Evolutionary conservation across 805 yeast species (phyloP), one percentile per base, ranked within the genome.

Genomic region (Saccharomycopsis sp.): DNA sequence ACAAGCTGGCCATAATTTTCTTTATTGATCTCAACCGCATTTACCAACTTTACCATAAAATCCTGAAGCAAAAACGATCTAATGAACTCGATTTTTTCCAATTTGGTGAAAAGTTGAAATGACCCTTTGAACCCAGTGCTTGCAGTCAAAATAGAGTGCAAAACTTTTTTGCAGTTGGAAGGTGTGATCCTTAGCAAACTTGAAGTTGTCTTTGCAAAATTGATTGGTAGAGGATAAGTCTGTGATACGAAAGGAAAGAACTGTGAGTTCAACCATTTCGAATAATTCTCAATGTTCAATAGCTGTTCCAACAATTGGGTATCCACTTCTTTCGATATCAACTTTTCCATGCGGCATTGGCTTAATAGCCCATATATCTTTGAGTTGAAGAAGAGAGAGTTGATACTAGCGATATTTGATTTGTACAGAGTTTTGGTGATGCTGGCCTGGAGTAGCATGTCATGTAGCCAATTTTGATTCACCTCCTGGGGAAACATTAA

Each of bases 331-430:
- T 26, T 30, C 17, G 22, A n/a, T 3, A 31, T 8, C 8, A n/a
- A 20, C 13, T 25, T 17, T 16, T 36, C 20, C 10, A 25, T 25
- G 5, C n/a, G n/a, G n/a, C n/a, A n/a, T 25, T 36, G 12, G 34
- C 35, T 18, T 30, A 15, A 18, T 30, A 27, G 23, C 33, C 37
- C 18, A 21, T 33, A 15, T 13, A 45, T 15, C 29, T 38, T 41
- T 6, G 29, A 25, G 16, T 37, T 38, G 30, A 45, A 45, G 25
- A 45, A 45, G 10, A 41, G 30, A 16, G 17, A 13, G 16, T 41
- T 21, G 12, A 45, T 38, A 10, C 13, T 33, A 5, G 36, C 18
- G 6, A 45, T 5, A 25, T 38, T 45, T 20, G 33, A 36, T 34
- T 38, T 36, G 25, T 34, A 25, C 13, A 18, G 31, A 15, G 10